Conservation (phyloP, 1,284 basidiomycete genomes). For the Leccinum angustisporum region DNA sequence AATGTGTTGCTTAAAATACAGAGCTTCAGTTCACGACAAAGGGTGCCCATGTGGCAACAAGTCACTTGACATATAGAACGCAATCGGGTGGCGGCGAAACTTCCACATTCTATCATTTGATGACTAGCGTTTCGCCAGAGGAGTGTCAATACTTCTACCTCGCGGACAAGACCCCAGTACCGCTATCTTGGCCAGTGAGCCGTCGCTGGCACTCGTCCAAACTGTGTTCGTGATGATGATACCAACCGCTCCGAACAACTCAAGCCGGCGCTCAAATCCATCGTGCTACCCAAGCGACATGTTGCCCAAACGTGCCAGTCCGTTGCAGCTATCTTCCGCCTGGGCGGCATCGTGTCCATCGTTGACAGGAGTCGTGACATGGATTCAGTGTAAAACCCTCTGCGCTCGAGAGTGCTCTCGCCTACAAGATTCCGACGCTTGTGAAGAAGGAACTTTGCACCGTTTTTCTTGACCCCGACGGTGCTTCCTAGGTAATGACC, state of each 20-base stretch:
- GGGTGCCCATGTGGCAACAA: conserved; percentile 90
- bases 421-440: conserved; percentile 84
- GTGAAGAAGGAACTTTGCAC: conserved; percentile 95
- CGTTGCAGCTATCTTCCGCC: conserved; percentile 91
- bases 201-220: conserved; percentile 39
- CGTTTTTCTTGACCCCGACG: conserved; percentile 92
- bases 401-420: conserved; percentile 81
- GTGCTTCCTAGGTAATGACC: conserved; percentile 85
- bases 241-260: conserved; percentile 87
- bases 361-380: conserved; percentile 80
- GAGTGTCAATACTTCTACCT: conserved; percentile 93
- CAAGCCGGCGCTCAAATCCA: conserved; percentile 89
- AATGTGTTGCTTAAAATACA: too few relatives aligned
- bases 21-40: conserved; percentile 81
- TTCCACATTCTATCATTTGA: conserved; percentile 98
- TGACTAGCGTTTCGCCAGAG: conserved; percentile 85
- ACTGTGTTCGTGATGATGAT: conserved; percentile 65
- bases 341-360: conserved; percentile 95
- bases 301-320: conserved; percentile 95
- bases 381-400: conserved; percentile 78
- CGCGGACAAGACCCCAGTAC: conserved; percentile 73
- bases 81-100: conserved; percentile 66
- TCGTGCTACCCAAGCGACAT: conserved; percentile 89
- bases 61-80: conserved; percentile 93
- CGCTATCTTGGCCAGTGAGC: conserved; percentile 79